Evolutionary conservation across 2,329 filamentous ascomycete genomes (phyloP).

Genomic region (Lachnellula arida): DNA sequence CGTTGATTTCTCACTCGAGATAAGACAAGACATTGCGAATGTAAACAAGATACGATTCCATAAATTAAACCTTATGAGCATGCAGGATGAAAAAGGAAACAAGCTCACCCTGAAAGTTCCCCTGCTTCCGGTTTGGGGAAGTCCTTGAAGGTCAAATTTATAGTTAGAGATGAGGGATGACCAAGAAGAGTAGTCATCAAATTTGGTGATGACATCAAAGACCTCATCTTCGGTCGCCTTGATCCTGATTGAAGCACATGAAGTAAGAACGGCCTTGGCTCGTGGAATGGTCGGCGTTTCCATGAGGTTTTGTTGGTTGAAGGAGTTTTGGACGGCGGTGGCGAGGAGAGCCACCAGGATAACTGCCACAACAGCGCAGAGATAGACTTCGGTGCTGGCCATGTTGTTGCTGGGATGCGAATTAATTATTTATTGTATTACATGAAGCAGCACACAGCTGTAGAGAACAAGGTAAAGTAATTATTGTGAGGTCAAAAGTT

Average conservation of each 20-base stretch:
- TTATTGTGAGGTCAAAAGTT: too few relatives aligned
- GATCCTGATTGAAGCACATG: conserved; percentile 9
- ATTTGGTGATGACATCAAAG: conserved; percentile 8
- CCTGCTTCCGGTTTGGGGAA: conserved; percentile 8
- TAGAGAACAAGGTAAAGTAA: too few relatives aligned
- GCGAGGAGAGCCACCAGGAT: background rate
- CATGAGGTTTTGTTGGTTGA: conserved; percentile 7
- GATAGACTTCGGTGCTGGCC: background rate
- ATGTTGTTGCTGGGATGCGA: background rate
- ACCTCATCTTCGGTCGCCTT: too few relatives aligned
- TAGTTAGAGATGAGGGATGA: conserved; percentile 9
- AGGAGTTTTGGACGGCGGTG: background rate
- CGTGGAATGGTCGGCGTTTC: conserved; percentile 13
- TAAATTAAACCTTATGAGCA: too few relatives aligned
- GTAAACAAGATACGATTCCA: too few relatives aligned
- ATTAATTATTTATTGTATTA: too few relatives aligned
- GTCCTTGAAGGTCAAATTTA: conserved; percentile 12
- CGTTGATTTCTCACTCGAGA: too few relatives aligned
- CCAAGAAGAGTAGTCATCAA: conserved; percentile 10
- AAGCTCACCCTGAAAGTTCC: conserved; percentile 18
- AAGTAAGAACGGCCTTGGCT: conserved; percentile 13
- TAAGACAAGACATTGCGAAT: too few relatives aligned
- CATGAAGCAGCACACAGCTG: too few relatives aligned
- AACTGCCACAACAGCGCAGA: background rate
- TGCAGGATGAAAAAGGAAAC: background rate